Evolutionary conservation across 2,329 filamentous ascomycete species (phyloP).

Genomic region (Aspergillus sp.): DNA sequence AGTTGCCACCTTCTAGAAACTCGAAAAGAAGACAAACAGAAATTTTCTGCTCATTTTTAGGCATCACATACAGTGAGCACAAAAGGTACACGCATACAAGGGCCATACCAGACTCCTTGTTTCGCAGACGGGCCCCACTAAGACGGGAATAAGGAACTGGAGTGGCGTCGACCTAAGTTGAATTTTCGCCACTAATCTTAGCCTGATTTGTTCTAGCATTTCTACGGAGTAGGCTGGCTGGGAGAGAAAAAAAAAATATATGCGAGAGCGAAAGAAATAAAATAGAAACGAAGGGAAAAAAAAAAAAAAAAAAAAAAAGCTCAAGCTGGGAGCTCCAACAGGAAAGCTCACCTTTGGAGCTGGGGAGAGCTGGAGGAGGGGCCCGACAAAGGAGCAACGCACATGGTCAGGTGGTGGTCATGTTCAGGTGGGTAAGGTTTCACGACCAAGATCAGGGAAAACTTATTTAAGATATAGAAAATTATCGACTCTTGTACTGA

Average conservation of each 20-base stretch:
- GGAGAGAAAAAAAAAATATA: neutral
- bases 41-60: no score
- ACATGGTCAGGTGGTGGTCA: conserved; percentile 8
- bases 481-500: no score
- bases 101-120: conserved; percentile 6
- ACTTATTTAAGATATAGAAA: neutral
- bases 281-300: neutral
- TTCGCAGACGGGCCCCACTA: conserved; percentile 14
- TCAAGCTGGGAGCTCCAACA: conserved; percentile 20
- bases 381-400: neutral
- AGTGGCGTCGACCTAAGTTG: conserved; percentile 22
- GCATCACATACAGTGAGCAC: no score
- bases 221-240: no score
- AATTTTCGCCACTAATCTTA: conserved; percentile 15
- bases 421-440: neutral
- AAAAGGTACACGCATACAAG: no score
- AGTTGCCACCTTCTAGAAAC: neutral
- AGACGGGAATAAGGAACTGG: conserved; percentile 24
- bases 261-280: neutral
- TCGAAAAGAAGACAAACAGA: no score
- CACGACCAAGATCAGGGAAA: neutral
- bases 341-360: conserved; percentile 17
- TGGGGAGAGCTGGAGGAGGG: conserved; percentile 19
- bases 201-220: conserved; percentile 1
- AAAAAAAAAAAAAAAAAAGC: conserved; percentile 5